phyloP scores from a whole-genome alignment of 441 rosid genomes.

The Aquilaria agallochum region DNA sequence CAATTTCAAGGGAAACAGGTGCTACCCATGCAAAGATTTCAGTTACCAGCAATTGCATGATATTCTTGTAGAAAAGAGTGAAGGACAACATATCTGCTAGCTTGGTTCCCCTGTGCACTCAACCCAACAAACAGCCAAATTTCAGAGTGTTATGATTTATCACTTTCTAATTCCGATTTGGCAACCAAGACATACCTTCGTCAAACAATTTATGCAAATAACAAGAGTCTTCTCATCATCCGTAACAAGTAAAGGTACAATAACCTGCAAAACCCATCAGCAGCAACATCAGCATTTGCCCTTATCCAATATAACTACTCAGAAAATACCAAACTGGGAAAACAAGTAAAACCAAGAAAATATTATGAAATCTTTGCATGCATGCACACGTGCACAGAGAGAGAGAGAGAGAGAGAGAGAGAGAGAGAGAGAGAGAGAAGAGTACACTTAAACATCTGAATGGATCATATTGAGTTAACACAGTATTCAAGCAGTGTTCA shows the following conservation, averaged over 20 bases:
- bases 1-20: too few relatives aligned
- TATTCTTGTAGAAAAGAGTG: too few relatives aligned
- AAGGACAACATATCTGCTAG: background rate
- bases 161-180: background rate
- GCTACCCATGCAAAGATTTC: too few relatives aligned
- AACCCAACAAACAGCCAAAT: background rate
- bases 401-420: background rate
- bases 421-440: slow-evolving; percentile 14
- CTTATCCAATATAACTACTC: background rate
- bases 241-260: slow-evolving; percentile 82
- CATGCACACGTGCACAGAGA: too few relatives aligned
- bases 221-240: slow-evolving; percentile 96
- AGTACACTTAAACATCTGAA: slow-evolving; percentile 92
- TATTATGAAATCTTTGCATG: background rate
- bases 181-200: slow-evolving; percentile 53
- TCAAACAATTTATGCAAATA: slow-evolving; percentile 88
- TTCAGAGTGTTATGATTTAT: background rate
- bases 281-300: slow-evolving; percentile 12
- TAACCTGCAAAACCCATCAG: slow-evolving; percentile 51
- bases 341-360: background rate
- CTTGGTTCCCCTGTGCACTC: background rate
- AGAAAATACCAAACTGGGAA: background rate
- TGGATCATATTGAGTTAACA: slow-evolving; percentile 83
- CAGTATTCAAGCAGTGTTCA: slow-evolving; percentile 77
- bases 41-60: too few relatives aligned